Base-by-base conservation (phyloP, 345 rosid species). In the Geranium rotundifolium region DNA sequence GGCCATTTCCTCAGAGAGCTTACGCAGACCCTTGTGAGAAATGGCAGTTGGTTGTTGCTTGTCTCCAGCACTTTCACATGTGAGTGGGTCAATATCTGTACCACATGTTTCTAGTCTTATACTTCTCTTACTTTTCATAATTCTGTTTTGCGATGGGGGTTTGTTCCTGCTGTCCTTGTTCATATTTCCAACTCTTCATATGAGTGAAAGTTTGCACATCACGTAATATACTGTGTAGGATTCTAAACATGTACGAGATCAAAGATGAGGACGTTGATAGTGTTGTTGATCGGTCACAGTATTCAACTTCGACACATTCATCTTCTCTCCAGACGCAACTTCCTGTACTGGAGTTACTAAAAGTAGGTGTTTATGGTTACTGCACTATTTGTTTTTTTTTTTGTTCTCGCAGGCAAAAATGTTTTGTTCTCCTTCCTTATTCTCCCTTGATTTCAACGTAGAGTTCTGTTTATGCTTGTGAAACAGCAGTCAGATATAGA, bases 51-150 rank as follows among this genome's bases (percentile, higher is more conserved):
- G 96, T 83, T 65, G 80, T 85, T 75, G 89, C 93, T 71, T 85
- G 98, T 75, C 98, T 92, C 68, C 87, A 85, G 69, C 95, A 92
- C 81, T 92, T 89, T 85, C 95, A 89, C 71, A 80, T 83, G 98
- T 92, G 72, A 77, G 90, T 72, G 19, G 31, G 57, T 20, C 16
- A 19, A 4, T 17, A 57, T 19, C 59, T 57, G 59, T 13, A 10
- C 17, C 17, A 3, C 60, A 23, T 67, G 17, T 18, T 59, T 58
- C 65, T 66, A 57, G 54, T 54, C 41, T 69, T 37, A 13, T 59
- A 0, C 15, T 57, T 57, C 31, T 57, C 30, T 57, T 16, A 57
- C 31, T 19, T 18, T 57, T 57, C 27, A 37, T 37, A 37, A 5
- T 37, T 37, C 46, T 37, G 52, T 46, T 34, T 8, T 46, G 52